These are phyloP conservation scores for Sclerotinia spermophila DNA, from an alignment of 2,329 filamentous ascomycete genomes.

Conservation along the genomic window DNA sequence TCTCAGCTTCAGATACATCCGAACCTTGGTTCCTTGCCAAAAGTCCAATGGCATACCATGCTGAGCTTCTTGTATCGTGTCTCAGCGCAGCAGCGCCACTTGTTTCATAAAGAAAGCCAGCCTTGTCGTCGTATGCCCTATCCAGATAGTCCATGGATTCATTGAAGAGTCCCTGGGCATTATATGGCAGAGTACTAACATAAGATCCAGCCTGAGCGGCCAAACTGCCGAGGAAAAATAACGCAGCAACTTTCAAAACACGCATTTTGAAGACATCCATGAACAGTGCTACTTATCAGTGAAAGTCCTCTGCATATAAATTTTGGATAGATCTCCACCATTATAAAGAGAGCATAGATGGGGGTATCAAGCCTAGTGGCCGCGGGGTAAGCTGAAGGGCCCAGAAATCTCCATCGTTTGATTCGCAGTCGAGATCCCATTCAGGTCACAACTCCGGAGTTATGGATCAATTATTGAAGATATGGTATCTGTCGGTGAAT, in stretches of 20 bases:
- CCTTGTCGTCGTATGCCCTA: slow-evolving; percentile 48
- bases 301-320: not conserved
- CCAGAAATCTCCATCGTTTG: not conserved
- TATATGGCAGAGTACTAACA: slow-evolving; percentile 24
- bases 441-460: not conserved
- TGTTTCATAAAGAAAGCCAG: slow-evolving; percentile 52
- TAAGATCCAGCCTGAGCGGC: slow-evolving; percentile 19
- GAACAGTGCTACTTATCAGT: not conserved
- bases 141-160: slow-evolving; percentile 56
- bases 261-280: not conserved
- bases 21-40: slow-evolving; percentile 50
- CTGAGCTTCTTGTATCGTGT: slow-evolving; percentile 54
- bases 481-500: slow-evolving; percentile 1
- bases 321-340: not conserved
- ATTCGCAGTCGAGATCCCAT: not conserved
- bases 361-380: not conserved
- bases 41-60: slow-evolving; percentile 58
- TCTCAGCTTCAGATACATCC: slow-evolving; percentile 49
- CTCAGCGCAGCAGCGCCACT: slow-evolving; percentile 35
- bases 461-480: not conserved
- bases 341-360: not conserved
- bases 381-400: not conserved
- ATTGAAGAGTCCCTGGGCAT: slow-evolving; percentile 43
- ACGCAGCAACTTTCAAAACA: not conserved
- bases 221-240: not conserved